Percentiles rank a stretch among this genome's conserved stretches.
Conservation (phyloP, 169 alveolate genomes). For the Plasmodium gonderi region DNA sequence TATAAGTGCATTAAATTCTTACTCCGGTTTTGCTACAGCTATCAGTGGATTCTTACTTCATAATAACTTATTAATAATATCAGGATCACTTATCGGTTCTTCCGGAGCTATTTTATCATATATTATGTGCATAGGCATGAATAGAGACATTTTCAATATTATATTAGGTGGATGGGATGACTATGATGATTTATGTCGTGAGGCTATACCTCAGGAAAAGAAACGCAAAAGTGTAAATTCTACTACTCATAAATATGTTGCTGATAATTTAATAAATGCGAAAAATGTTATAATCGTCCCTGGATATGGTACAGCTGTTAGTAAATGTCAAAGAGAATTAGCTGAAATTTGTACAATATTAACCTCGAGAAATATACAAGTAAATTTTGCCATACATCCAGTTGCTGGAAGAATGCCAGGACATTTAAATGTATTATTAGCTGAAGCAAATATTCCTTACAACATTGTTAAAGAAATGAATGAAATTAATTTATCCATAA, state of each 20-base stretch:
- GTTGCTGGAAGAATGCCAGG: slow-evolving; percentile 99
- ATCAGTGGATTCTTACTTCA: slow-evolving; percentile 94
- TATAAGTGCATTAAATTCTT: slow-evolving; percentile 93
- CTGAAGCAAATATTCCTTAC: slow-evolving; percentile 96
- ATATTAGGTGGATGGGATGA: slow-evolving; percentile 92
- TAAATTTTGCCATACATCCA: slow-evolving; percentile 96
- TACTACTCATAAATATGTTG: slow-evolving; percentile 85
- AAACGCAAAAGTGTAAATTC: slow-evolving; percentile 85
- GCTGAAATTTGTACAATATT: slow-evolving; percentile 85
- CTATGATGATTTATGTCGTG: slow-evolving; percentile 84
- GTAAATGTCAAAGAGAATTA: slow-evolving; percentile 89
- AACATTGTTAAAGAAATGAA: slow-evolving; percentile 95
- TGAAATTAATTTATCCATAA: slow-evolving; percentile 90
- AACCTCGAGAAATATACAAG: slow-evolving; percentile 86
- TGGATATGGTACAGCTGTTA: slow-evolving; percentile 96
- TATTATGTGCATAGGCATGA: slow-evolving; percentile 96
- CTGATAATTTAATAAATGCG: slow-evolving; percentile 87
- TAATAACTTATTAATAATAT: slow-evolving; percentile 90
- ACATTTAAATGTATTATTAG: slow-evolving; percentile 95
- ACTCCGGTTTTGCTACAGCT: slow-evolving; percentile 94
- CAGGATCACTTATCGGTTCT: slow-evolving; percentile 95
- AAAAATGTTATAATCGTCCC: slow-evolving; percentile 92
- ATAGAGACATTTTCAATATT: slow-evolving; percentile 90
- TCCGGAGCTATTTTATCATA: slow-evolving; percentile 95
- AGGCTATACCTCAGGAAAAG: slow-evolving; percentile 85